phyloP scores from a whole-genome alignment of 1,284 basidiomycete genomes.

The Sanguinoderma infundibulare region DNA sequence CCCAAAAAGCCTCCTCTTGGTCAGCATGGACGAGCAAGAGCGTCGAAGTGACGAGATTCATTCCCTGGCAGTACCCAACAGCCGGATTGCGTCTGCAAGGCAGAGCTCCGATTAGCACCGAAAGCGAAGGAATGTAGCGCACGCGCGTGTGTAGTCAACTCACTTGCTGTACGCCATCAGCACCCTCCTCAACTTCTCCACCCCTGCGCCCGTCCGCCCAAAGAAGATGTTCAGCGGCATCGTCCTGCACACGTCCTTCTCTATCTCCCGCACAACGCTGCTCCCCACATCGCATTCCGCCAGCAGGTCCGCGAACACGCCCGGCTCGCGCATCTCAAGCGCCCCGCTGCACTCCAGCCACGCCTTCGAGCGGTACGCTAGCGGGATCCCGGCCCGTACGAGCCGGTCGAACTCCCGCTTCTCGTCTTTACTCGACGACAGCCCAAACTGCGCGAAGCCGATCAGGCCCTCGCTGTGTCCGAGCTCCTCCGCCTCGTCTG shows the following conservation, averaged over 20 bases:
- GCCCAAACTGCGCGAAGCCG: slow-evolving; percentile 87
- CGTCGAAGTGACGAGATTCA: slow-evolving; percentile 96
- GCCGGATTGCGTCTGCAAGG: slow-evolving; percentile 74
- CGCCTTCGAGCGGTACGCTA: slow-evolving; percentile 86
- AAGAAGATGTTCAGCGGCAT: slow-evolving; percentile 98
- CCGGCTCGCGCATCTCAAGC: slow-evolving; percentile 90
- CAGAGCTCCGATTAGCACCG: background rate
- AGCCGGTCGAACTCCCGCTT: slow-evolving; percentile 81
- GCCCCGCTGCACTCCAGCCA: slow-evolving; percentile 95
- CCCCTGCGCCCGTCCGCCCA: slow-evolving; percentile 93
- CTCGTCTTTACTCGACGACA: slow-evolving; percentile 75
- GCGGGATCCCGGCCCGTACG: slow-evolving; percentile 85
- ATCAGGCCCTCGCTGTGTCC: slow-evolving; percentile 79
- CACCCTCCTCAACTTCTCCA: slow-evolving; percentile 89
- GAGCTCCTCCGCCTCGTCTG: slow-evolving; percentile 70
- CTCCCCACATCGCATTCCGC: slow-evolving; percentile 57
- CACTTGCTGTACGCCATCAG: slow-evolving; percentile 91
- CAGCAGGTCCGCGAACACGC: slow-evolving; percentile 87
- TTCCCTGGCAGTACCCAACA: slow-evolving; percentile 91
- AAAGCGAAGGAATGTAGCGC: slow-evolving; percentile 1
- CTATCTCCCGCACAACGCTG: slow-evolving; percentile 82
- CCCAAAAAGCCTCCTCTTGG: slow-evolving; percentile 98
- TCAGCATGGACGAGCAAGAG: slow-evolving; percentile 91
- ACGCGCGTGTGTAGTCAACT: slow-evolving; percentile 32
- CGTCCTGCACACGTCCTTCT: slow-evolving; percentile 92